Base-by-base conservation (phyloP, 768 basidiomycete species). In the Pholiota microspora region DNA sequence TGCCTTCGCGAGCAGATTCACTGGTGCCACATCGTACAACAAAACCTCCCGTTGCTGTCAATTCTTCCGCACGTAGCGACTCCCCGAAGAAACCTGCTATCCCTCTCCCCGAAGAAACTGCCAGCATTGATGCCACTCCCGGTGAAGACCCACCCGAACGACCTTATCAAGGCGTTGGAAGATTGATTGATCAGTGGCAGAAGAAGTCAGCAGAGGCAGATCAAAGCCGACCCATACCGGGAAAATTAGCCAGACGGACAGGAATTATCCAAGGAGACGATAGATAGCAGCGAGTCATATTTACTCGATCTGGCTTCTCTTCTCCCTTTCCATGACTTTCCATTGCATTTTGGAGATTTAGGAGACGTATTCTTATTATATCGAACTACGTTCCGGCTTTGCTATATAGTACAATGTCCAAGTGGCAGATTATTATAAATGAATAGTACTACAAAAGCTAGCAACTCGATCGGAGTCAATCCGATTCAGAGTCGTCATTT, bases 141-240 rank as follows among this genome's bases (percentile, higher is more conserved):
- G 66, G 68, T n/a, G 67, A 65, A 35, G 54, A 59, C 7, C 86
- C 88, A 7, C 88, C 89, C 7, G 91, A 94, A 64, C 77, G 79
- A 51, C 86, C 88, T 28, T 94, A 86, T 67, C 85, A 84, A 64
- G 92, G 92, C 32, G 92, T 94, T 40, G 86, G 89, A 25, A 89
- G 80, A 70, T 75, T 94, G 31, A 93, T 94, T 59, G 89, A 91
- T 65, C 83, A 92, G 65, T 94, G 92, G 92, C 89, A 94, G 68
- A 83, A 82, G 54, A 92, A 88, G 71, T 83, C 86, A 31, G 84
- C 80, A 15, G 87, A 86, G 59, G 71, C 72, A 16, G 83, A 82
- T 32, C 64, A 70, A 45, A 56, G 73, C 23, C 74, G 67, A 23
- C 64, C 66, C 18, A 59, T 57, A 23, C 57, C 65, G 51, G 64